A percentile compares a stretch with the other conserved stretches of the same genome.
phyloP scores from a whole-genome alignment of 495 filamentous ascomycete species.

The Aspergillus leporis region DNA sequence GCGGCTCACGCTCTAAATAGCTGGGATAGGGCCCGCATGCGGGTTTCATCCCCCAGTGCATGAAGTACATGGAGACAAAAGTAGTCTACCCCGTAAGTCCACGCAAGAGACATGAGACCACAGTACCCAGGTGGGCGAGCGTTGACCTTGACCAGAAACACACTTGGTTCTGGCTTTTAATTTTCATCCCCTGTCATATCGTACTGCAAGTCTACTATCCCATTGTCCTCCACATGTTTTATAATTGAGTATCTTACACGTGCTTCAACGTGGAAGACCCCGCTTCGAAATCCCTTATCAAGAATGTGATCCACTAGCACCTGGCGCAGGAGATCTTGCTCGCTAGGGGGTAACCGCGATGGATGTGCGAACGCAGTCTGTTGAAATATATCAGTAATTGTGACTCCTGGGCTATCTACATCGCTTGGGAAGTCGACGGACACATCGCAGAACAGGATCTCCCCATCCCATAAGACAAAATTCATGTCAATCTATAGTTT shows the following conservation, averaged over 20 bases:
- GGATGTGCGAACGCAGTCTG: not conserved
- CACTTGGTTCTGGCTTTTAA: not conserved
- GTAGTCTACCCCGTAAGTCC: not conserved
- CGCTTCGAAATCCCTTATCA: not conserved
- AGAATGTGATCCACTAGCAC: not conserved
- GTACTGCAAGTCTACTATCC: not conserved
- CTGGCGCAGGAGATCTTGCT: not conserved
- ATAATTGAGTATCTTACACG: not conserved
- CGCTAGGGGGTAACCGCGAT: not conserved
- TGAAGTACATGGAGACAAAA: not conserved
- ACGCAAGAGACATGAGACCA: not conserved
- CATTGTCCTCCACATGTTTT: not conserved
- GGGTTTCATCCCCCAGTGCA: not conserved
- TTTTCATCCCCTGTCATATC: too few relatives aligned
- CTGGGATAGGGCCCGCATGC: slow-evolving; percentile 2
- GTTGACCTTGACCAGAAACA: slow-evolving; percentile 3
- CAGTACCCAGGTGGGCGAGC: slow-evolving; percentile 2
- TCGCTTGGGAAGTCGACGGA: not conserved
- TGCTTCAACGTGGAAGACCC: slow-evolving; percentile 6
- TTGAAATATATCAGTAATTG: not conserved
- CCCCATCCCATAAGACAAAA: not conserved
- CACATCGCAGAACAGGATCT: not conserved
- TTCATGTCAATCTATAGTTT: not conserved
- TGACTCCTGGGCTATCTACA: not conserved
- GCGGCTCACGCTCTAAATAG: not conserved